These are phyloP conservation scores for Podospora pseudocomata DNA, from an alignment of 495 filamentous ascomycete species.

Conservation along the genomic window DNA sequence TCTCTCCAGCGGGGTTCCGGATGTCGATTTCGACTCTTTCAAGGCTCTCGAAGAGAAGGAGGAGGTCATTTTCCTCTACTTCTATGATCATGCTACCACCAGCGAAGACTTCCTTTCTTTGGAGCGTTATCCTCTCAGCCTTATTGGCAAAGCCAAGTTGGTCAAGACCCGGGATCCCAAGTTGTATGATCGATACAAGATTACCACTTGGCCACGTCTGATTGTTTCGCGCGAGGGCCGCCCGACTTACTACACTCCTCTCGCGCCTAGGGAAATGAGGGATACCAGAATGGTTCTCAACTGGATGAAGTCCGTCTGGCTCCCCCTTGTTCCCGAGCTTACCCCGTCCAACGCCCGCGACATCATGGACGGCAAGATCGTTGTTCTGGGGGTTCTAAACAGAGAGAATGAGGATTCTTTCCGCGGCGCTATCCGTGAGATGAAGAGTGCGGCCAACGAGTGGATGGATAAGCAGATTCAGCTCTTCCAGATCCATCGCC, in stretches of 20 bases:
- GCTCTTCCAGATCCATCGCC: conserved; percentile 82
- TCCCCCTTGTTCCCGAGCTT: conserved; percentile 95
- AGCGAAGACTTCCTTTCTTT: conserved; percentile 86
- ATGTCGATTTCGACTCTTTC: conserved; percentile 73
- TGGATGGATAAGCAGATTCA: conserved; percentile 97
- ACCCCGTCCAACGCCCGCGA: conserved; percentile 86
- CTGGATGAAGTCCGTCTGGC: conserved; percentile 96
- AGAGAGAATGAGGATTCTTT: conserved; percentile 78
- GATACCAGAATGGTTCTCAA: conserved; percentile 72
- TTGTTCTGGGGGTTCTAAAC: conserved; percentile 86
- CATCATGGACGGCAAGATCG: conserved; percentile 89
- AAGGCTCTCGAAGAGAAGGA: conserved; percentile 86
- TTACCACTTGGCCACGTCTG: conserved; percentile 89
- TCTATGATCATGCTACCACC: conserved; percentile 93
- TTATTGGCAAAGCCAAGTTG: conserved; percentile 87
- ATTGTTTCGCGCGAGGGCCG: conserved; percentile 85
- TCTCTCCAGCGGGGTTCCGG: conserved; percentile 67
- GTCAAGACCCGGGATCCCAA: conserved; percentile 78
- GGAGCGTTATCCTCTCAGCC: conserved; percentile 75
- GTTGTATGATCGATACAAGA: conserved; percentile 79
- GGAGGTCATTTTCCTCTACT: conserved; percentile 94
- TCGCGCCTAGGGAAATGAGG: conserved; percentile 85
- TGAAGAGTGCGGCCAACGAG: conserved; percentile 91
- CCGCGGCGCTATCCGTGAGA: conserved; percentile 71
- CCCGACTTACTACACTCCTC: conserved; percentile 78